Evolutionary conservation across 352 stramenopile genomes (phyloP).

Genomic region (Phytophthora palmivora): DNA sequence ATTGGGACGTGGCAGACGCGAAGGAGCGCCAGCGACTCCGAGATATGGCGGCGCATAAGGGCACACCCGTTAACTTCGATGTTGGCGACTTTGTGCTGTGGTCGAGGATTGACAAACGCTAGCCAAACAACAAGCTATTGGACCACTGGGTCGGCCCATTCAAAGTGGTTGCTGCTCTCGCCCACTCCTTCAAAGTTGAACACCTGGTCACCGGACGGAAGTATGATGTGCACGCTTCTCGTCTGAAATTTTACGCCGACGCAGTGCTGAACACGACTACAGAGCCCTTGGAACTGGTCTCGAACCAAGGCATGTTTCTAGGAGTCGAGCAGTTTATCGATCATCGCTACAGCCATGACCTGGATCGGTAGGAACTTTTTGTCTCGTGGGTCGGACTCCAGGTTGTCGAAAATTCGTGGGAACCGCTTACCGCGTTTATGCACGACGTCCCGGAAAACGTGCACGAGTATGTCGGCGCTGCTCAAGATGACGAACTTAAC

Average conservation of each 20-base stretch:
- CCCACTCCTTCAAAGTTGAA: not conserved
- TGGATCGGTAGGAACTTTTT: slow-evolving; percentile 13
- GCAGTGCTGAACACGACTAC: slow-evolving; percentile 7
- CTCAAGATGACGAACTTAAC: not conserved
- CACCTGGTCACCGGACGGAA: slow-evolving; percentile 13
- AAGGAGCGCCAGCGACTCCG: slow-evolving; percentile 4
- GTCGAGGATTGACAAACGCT: slow-evolving; percentile 20
- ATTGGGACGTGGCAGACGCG: slow-evolving; percentile 9
- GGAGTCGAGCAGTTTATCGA: not conserved
- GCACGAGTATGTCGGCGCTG: not conserved
- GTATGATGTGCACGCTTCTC: slow-evolving; percentile 22
- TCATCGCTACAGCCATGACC: slow-evolving; percentile 1
- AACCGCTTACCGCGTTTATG: not conserved
- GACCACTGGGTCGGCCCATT: slow-evolving; percentile 30
- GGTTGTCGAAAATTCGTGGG: slow-evolving; percentile 8
- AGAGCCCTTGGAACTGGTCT: slow-evolving; percentile 12
- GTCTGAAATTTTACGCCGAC: slow-evolving; percentile 26
- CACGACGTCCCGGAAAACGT: slow-evolving; percentile 10
- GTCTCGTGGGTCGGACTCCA: slow-evolving; percentile 16
- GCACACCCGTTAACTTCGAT: slow-evolving; percentile 17
- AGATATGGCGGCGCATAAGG: slow-evolving; percentile 6
- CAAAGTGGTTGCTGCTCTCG: slow-evolving; percentile 4
- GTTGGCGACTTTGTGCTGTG: slow-evolving; percentile 31
- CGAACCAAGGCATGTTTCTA: no score
- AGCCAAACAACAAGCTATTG: slow-evolving; percentile 27